Evolutionary conservation across 208 protist genomes (phyloP).

Genomic region (Trypanosoma boissoni): DNA sequence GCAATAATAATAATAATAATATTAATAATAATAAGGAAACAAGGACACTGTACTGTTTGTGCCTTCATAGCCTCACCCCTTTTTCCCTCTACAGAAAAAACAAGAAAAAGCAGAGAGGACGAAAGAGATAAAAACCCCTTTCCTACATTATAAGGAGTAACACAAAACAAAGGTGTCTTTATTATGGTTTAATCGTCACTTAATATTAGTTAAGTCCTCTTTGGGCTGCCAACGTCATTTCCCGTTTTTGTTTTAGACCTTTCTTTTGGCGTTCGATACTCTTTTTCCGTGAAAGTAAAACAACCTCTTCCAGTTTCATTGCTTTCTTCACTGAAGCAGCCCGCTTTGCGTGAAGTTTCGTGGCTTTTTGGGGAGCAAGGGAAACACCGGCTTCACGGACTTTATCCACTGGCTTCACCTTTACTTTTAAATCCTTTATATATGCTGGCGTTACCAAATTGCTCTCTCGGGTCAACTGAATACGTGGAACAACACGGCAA

Average conservation of each 20-base stretch:
- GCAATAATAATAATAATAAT: no score
- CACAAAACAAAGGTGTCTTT: no score
- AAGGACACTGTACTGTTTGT: no score
- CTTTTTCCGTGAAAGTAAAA: conserved; percentile 23
- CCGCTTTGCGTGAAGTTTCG: conserved; percentile 39
- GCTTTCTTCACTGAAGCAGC: conserved; percentile 50
- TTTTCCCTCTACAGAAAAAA: no score
- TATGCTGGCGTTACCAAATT: conserved; percentile 1
- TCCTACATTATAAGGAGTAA: no score
- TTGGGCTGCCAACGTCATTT: conserved; percentile 19
- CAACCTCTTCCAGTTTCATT: conserved; percentile 23
- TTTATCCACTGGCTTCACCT: conserved; percentile 40
- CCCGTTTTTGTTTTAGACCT: conserved; percentile 32
- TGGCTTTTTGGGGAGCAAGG: conserved; percentile 33
- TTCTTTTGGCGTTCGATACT: conserved; percentile 31
- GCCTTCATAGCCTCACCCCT: no score
- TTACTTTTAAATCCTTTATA: conserved; percentile 30
- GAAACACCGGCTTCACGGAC: conserved; percentile 40
- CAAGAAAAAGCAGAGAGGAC: no score
- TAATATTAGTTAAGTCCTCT: background rate
- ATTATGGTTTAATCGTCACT: no score
- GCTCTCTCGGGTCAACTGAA: conserved; percentile 7
- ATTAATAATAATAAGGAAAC: no score
- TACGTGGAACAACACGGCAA: conserved; percentile 26
- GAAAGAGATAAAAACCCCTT: background rate